Base-by-base conservation (phyloP, 768 basidiomycete genomes). In the Ephemerocybe angulata region DNA sequence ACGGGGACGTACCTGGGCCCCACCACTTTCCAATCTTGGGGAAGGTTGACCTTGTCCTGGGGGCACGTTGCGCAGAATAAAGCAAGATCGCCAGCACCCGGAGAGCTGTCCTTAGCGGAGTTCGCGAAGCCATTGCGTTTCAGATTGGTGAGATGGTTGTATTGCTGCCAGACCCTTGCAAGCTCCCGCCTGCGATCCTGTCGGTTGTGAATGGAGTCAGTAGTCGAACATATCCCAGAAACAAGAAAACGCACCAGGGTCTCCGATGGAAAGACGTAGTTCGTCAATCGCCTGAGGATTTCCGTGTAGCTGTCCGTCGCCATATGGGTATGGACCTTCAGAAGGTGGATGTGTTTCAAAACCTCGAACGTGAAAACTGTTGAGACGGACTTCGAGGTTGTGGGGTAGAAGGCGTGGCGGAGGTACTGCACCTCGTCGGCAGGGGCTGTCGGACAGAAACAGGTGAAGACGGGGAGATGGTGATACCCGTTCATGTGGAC, bases 361-460 rank as follows among this genome's bases (percentile, higher is more conserved):
- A 63, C 60, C 7, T 46, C 17, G 35, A 66, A 66, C 1, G 61
- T 66, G 28, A 67, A 68, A 1, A 57, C 63, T 0, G 58, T 60
- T 17, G 3, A 28, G 44, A 44, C 46, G 19, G 50, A 21, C 29
- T 47, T 27, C 6, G n/a, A 24, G 6, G 25, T 10, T 5, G 46
- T 22, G 4, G 46, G 46, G 38, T 41, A 41, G 38, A 41, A 35
- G 33, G 38, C 7, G 15, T 19, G 38, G 21, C 21, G 15, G 5
- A 41, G 38, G n/a, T 7, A 41, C 5, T 41, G 7, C 15, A 41
- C 7, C 15, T 41, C 38, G 38, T 41, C 38, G 5, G 7, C 17
- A 17, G 5, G n/a, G 10, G 38, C 17, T 8, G 7, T 19, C 10
- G 6, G 6, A 19, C 38, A 41, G 15, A 13, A 41, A 19, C 38